These are phyloP conservation scores for Penstemon newberryi DNA, from an alignment of 257 asterid species.

Conservation along the genomic window DNA sequence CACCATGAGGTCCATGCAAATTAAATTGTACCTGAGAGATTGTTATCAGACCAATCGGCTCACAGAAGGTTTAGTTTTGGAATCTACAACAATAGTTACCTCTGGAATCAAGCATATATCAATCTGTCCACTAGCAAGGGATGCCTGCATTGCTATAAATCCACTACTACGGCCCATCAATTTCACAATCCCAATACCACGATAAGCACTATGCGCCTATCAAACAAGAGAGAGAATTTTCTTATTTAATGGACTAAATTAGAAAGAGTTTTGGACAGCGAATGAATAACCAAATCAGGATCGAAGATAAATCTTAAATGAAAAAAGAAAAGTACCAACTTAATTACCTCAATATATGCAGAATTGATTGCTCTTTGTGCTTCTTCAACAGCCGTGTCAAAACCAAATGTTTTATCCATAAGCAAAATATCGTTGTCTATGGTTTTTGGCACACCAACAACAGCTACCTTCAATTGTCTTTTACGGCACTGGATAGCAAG, in stretches of 20 bases:
- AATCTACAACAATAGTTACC: slow-evolving; percentile 37
- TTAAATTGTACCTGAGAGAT: slow-evolving; percentile 67
- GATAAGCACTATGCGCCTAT: slow-evolving; percentile 98
- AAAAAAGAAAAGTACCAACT: slow-evolving; percentile 17
- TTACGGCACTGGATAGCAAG: slow-evolving; percentile 59
- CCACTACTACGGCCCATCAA: slow-evolving; percentile 99
- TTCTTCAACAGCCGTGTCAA: slow-evolving; percentile 99
- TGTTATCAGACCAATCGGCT: slow-evolving; percentile 16
- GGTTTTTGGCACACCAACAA: slow-evolving; percentile 97
- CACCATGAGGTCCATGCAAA: slow-evolving; percentile 93
- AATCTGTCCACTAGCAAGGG: slow-evolving; percentile 98
- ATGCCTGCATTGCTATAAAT: slow-evolving; percentile 95
- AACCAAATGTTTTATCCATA: slow-evolving; percentile 97
- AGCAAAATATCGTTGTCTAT: slow-evolving; percentile 93
- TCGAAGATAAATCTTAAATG: slow-evolving; percentile 16
- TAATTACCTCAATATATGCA: slow-evolving; percentile 81
- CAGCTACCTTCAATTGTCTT: slow-evolving; percentile 68
- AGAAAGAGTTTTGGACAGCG: slow-evolving; percentile 15
- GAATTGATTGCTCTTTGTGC: slow-evolving; percentile 95
- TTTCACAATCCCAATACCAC: slow-evolving; percentile 90
- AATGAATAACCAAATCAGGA: slow-evolving; percentile 15
- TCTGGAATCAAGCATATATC: slow-evolving; percentile 95
- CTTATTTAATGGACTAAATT: slow-evolving; percentile 2
- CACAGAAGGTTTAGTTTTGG: neutral
- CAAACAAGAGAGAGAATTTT: slow-evolving; percentile 25